Base-by-base conservation (phyloP, 148 eudicot genomes). In the Rhododendron molle region DNA sequence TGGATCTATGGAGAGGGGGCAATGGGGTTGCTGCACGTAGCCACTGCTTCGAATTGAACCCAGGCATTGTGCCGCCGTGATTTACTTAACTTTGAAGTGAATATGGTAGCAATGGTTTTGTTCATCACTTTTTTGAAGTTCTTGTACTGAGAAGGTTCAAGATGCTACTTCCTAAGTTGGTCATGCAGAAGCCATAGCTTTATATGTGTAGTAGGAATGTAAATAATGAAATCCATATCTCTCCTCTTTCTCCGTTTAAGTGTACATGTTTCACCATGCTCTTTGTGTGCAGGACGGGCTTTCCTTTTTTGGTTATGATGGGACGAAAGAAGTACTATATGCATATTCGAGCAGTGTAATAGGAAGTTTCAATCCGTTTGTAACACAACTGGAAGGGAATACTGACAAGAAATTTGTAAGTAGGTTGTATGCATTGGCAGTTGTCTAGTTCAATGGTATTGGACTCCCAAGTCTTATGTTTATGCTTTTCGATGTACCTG, bases 221-320 rank as follows among this genome's bases (percentile, higher is more conserved):
- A 67, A 3, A 26, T 6, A 8, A 2, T 76, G 49, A 69, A 65
- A 67, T 67, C 73, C 26, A 26, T 5, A 26, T 67, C 34, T 67
- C 73, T 67, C 47, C 73, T 67, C 47, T 40, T 20, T 38, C 79
- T 43, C 47, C 4, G 9, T 32, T 7, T 23, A 4, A 47, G 16
- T 26, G 81, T 62, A 28, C 34, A 4, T 13, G 54, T 26, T 7
- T 18, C 58, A 43, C 18, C 50, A 54, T 44, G 36, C 38, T 28
- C 23, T 82, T 40, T 82, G 40, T 62, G 34, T 82, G 76, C 84
- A 82, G 84, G 76, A 65, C 18, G 56, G 74, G 18, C 76, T 78
- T 12, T 28, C 34, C 12, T 0, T 1, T 78, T 78, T 47, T 49
- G 81, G 56, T 10, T n/a, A 30, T 4, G 38, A 71, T 32, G 40